Evolutionary conservation across 208 protist genomes (phyloP).

Genomic region (Wallacemonas collosoma): DNA sequence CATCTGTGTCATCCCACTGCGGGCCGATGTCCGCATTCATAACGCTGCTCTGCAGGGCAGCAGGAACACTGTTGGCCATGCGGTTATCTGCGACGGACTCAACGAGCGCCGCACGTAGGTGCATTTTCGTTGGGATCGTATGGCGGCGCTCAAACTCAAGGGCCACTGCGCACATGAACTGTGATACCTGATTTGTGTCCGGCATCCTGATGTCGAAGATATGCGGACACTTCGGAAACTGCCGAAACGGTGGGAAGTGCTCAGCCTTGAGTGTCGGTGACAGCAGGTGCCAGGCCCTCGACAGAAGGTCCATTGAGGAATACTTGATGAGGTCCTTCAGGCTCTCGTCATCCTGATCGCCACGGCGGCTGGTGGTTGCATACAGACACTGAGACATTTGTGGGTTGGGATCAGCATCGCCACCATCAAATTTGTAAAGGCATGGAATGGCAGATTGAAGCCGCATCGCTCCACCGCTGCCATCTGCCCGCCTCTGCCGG

Average conservation of each 20-base stretch:
- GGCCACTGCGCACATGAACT: slow-evolving; percentile 53
- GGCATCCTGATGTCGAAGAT: slow-evolving; percentile 45
- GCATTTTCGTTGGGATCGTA: slow-evolving; percentile 25
- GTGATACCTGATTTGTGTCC: slow-evolving; percentile 43
- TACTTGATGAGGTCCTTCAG: slow-evolving; percentile 46
- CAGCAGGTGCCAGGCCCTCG: slow-evolving; percentile 48
- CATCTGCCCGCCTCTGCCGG: slow-evolving; percentile 3
- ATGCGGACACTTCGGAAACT: slow-evolving; percentile 49
- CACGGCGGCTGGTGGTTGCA: background rate
- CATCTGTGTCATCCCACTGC: slow-evolving; percentile 40
- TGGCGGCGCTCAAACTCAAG: slow-evolving; percentile 35
- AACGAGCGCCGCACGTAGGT: slow-evolving; percentile 42
- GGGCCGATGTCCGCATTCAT: slow-evolving; percentile 26
- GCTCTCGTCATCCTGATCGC: slow-evolving; percentile 16
- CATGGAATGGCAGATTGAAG: slow-evolving; percentile 9
- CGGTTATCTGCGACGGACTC: slow-evolving; percentile 24
- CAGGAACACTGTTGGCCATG: slow-evolving; percentile 24
- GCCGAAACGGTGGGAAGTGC: slow-evolving; percentile 35
- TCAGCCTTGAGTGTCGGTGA: slow-evolving; percentile 26
- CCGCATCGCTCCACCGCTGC: background rate
- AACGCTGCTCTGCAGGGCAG: slow-evolving; percentile 22
- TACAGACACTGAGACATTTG: slow-evolving; percentile 6
- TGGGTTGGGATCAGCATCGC: background rate
- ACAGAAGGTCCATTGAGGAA: slow-evolving; percentile 39
- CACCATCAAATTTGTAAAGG: slow-evolving; percentile 22